Percentiles rank a stretch among this genome's conserved stretches.
Conservation (phyloP, 1,284 basidiomycete genomes). For the Microbotryum saponariae region DNA sequence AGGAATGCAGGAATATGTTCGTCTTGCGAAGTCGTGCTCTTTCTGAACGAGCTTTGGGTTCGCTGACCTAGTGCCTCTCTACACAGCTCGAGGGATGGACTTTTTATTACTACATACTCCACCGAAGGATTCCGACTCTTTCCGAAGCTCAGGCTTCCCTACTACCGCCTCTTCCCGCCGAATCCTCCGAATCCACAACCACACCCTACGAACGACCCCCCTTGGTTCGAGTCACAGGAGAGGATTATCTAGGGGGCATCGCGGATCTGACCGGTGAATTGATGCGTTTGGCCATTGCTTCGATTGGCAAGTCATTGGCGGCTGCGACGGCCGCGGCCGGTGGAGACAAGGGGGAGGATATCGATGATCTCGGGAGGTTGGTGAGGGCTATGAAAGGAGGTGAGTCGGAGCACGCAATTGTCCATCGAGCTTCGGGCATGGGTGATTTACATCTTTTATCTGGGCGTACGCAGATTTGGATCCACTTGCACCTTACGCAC, state of each 20-base stretch:
- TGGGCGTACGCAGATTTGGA: slow-evolving; percentile 57
- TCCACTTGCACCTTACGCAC: slow-evolving; percentile 57
- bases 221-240: slow-evolving; percentile 45
- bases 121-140: slow-evolving; percentile 52
- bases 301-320: slow-evolving; percentile 37
- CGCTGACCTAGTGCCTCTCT: not conserved
- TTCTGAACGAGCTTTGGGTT: slow-evolving; percentile 14
- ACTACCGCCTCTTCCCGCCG: not conserved
- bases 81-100: slow-evolving; percentile 82
- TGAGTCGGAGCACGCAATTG: slow-evolving; percentile 7
- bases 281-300: slow-evolving; percentile 81
- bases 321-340: slow-evolving; percentile 55
- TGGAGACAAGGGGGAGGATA: slow-evolving; percentile 43
- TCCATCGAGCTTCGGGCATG: not conserved
- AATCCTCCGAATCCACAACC: not conserved
- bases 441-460: not conserved
- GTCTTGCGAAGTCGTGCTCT: slow-evolving; percentile 3
- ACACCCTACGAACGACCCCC: not conserved
- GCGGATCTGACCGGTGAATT: slow-evolving; percentile 93
- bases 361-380: slow-evolving; percentile 69
- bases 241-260: slow-evolving; percentile 84
- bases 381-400: slow-evolving; percentile 45
- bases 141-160: slow-evolving; percentile 22
- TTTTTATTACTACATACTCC: slow-evolving; percentile 72
- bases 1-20: slow-evolving; percentile 42